Percentiles rank a stretch among this genome's conserved stretches.
Conservation (phyloP, 2,329 filamentous ascomycete species). For the Epichloe hybrida region DNA sequence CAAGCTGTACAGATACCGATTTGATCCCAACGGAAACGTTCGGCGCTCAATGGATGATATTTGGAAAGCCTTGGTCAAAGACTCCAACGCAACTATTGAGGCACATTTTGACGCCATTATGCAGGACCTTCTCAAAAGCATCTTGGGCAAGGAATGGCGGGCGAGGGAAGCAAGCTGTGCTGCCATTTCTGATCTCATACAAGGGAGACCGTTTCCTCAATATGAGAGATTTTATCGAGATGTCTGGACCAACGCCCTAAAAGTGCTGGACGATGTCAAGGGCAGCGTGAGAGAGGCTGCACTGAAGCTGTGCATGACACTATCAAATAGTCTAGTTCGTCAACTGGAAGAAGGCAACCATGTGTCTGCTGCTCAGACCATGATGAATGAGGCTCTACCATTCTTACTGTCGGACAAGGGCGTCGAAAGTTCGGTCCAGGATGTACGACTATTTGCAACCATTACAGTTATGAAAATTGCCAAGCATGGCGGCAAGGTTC, state of each 20-base stretch:
- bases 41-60: constrained; percentile 95
- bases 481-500: constrained; percentile 69
- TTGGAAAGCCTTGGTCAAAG: constrained; percentile 91
- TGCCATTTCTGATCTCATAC: constrained; percentile 76
- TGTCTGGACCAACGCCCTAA: constrained; percentile 77
- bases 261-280: constrained; percentile 93
- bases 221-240: constrained; percentile 77
- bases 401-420: constrained; percentile 84
- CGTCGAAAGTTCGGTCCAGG: constrained; percentile 75
- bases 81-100: constrained; percentile 63
- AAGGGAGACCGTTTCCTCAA: constrained; percentile 59
- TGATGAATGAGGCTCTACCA: constrained; percentile 77
- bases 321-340: constrained; percentile 76
- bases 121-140: constrained; percentile 70
- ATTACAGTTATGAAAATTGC: constrained; percentile 75
- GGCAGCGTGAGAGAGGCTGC: constrained; percentile 74
- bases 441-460: constrained; percentile 75
- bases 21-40: constrained; percentile 89
- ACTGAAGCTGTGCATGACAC: constrained; percentile 63
- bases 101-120: constrained; percentile 81
- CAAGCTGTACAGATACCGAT: constrained; percentile 86
- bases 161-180: constrained; percentile 85
- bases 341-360: constrained; percentile 69
- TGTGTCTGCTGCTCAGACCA: constrained; percentile 55
- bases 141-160: constrained; percentile 85